Percentiles rank a stretch among this genome's conserved stretches.
These are phyloP conservation scores for Chlorella sp. DNA, from an alignment of 139 green algal species.

Conservation along the genomic window DNA sequence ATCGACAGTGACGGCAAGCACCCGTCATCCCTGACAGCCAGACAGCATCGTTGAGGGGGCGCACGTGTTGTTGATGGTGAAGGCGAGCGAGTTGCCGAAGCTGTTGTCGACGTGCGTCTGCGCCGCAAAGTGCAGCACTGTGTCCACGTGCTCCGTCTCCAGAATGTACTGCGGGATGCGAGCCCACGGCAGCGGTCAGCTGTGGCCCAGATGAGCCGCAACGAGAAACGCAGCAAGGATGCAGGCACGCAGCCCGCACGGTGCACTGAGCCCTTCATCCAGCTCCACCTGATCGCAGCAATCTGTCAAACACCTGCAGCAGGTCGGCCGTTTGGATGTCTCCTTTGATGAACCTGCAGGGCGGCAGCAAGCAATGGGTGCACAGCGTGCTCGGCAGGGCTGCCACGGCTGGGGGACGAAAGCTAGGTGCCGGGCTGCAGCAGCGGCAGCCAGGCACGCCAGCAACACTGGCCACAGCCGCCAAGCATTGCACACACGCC, in stretches of 20 bases:
- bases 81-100: constrained; percentile 95
- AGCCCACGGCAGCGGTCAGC: not conserved
- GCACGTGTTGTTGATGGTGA: constrained; percentile 97
- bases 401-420: too few species aligned
- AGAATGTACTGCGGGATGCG: constrained; percentile 70
- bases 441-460: too few species aligned
- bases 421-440: too few species aligned
- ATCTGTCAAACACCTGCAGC: constrained; percentile 47
- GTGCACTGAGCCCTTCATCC: not conserved
- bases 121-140: constrained; percentile 98
- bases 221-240: not conserved
- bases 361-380: too few species aligned
- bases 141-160: constrained; percentile 90
- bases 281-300: not conserved
- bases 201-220: constrained; percentile 71
- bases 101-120: constrained; percentile 99
- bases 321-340: constrained; percentile 94
- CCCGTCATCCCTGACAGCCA: too few species aligned
- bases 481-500: too few species aligned
- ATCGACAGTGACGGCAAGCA: too few species aligned
- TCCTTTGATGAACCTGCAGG: constrained; percentile 87
- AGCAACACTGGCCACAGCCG: too few species aligned
- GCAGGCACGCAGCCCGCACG: not conserved
- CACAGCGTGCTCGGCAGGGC: too few species aligned
- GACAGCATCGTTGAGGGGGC: constrained; percentile 29